Evolutionary conservation across 331 rosid species (phyloP).

Genomic region (Ulmus americana): DNA sequence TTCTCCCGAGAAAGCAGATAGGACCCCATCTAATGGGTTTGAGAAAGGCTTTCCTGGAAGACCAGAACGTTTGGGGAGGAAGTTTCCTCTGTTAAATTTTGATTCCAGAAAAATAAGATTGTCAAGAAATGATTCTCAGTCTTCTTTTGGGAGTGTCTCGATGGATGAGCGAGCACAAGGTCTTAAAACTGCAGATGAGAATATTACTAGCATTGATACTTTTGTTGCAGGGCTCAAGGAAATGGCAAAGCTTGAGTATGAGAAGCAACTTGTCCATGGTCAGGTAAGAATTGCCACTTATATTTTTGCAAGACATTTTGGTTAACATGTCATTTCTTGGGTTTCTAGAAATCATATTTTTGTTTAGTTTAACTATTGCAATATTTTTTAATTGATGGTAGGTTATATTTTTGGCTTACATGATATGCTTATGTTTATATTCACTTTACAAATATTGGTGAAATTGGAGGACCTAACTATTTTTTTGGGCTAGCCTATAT

Average conservation of each 20-base stretch:
- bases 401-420: neutral
- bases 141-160: conserved; percentile 72
- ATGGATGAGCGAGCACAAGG: conserved; percentile 44
- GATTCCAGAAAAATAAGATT: conserved; percentile 34
- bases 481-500: no score
- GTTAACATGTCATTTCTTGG: neutral
- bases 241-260: conserved; percentile 76
- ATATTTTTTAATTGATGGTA: neutral
- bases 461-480: no score
- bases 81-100: conserved; percentile 40
- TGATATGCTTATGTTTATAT: no score
- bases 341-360: neutral
- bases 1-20: conserved; percentile 48
- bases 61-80: conserved; percentile 63
- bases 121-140: conserved; percentile 64
- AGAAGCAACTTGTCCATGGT: conserved; percentile 56
- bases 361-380: neutral
- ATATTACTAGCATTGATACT: conserved; percentile 72
- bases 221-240: conserved; percentile 87
- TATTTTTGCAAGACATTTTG: neutral
- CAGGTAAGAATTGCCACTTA: conserved; percentile 49
- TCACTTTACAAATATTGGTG: no score
- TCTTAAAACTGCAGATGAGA: conserved; percentile 55
- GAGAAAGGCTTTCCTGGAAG: conserved; percentile 76
- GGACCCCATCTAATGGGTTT: conserved; percentile 67